Percentiles rank a stretch among this genome's conserved stretches.
phyloP scores from a whole-genome alignment of 768 basidiomycete species.

The Leccinum subtestaceum region DNA sequence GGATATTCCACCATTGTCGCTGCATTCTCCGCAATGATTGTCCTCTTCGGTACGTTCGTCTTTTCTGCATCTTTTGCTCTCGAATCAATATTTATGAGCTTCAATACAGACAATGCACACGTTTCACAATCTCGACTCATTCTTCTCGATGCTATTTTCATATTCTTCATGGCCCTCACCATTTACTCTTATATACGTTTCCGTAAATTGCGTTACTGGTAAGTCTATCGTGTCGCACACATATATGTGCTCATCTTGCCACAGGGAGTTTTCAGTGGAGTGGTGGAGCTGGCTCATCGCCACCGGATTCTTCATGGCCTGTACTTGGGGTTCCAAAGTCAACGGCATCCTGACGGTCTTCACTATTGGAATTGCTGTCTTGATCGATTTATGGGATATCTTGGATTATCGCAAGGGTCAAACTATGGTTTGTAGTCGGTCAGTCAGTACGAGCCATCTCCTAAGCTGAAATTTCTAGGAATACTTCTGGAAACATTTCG shows the following conservation, averaged over 20 bases:
- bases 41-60: constrained; percentile 77
- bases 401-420: constrained; percentile 80
- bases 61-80: not conserved
- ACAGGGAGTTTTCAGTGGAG: constrained; percentile 78
- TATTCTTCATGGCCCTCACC: constrained; percentile 95
- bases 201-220: constrained; percentile 90
- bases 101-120: constrained; percentile 83
- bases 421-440: constrained; percentile 56
- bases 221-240: constrained; percentile 22
- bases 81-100: constrained; percentile 5
- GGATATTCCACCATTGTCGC: constrained; percentile 92
- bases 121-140: constrained; percentile 95
- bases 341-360: constrained; percentile 91
- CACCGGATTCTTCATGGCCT: constrained; percentile 92
- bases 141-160: constrained; percentile 87
- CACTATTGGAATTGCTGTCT: constrained; percentile 85
- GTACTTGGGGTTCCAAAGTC: constrained; percentile 97
- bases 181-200: constrained; percentile 93
- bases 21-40: constrained; percentile 80
- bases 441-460: not conserved
- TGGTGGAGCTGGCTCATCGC: constrained; percentile 96
- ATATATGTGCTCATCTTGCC: constrained; percentile 4
- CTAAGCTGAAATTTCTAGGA: constrained; percentile 47
- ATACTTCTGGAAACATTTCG: constrained; percentile 86
- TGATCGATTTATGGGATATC: constrained; percentile 93